Percentiles rank a stretch among this genome's conserved stretches.
Evolutionary conservation across 1,139 yeast species (phyloP).

Genomic region (Schwanniomyces etchellsii): DNA sequence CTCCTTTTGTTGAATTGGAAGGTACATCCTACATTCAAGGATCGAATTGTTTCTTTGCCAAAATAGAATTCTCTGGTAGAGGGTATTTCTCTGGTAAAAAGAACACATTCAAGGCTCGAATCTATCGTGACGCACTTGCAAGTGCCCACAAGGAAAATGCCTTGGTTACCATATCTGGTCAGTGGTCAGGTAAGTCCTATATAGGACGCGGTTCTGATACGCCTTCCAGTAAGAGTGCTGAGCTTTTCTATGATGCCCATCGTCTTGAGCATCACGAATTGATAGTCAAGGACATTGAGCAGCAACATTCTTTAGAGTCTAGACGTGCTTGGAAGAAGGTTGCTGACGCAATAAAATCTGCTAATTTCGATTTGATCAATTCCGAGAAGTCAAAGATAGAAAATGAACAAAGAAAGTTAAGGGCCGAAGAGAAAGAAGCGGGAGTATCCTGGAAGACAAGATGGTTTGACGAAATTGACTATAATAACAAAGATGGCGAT

Average conservation of each 20-base stretch:
- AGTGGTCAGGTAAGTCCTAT: constrained; percentile 80
- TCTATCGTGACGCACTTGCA: constrained; percentile 50
- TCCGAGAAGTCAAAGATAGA: constrained; percentile 73
- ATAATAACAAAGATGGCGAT: constrained; percentile 17
- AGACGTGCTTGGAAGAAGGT: constrained; percentile 84
- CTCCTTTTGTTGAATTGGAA: constrained; percentile 88
- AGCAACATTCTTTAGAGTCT: constrained; percentile 72
- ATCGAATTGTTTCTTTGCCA: constrained; percentile 69
- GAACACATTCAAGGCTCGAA: constrained; percentile 82
- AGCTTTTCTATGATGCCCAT: constrained; percentile 67
- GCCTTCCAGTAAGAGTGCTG: constrained; percentile 30
- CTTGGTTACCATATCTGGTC: constrained; percentile 76
- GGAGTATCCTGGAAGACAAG: constrained; percentile 67
- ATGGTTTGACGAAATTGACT: constrained; percentile 67
- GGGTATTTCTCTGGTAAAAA: constrained; percentile 97
- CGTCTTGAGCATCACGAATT: constrained; percentile 47
- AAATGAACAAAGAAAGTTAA: constrained; percentile 73
- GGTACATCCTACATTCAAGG: constrained; percentile 79
- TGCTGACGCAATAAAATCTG: constrained; percentile 74
- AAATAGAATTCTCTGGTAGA: constrained; percentile 80
- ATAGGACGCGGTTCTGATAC: constrained; percentile 37
- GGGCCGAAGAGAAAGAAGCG: constrained; percentile 62
- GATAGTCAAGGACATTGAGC: constrained; percentile 69
- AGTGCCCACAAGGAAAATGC: constrained; percentile 55
- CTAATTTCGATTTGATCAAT: constrained; percentile 71